Conservation (phyloP, 345 rosid genomes). For the Clarkia xantiana region DNA sequence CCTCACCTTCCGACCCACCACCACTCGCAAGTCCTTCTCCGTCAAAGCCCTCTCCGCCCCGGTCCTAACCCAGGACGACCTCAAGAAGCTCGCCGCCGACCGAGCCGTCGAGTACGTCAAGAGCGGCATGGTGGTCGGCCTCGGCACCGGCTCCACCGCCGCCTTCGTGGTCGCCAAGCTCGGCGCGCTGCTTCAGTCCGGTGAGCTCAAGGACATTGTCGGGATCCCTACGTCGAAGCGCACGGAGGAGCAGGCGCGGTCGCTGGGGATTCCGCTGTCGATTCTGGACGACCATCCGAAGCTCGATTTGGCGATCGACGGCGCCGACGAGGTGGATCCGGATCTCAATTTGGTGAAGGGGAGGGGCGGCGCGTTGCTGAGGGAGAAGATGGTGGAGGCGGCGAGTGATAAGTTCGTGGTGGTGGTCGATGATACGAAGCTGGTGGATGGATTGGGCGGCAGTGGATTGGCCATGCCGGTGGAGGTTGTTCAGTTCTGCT, state of each 20-base stretch:
- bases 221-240: slow-evolving; percentile 92
- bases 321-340: slow-evolving; percentile 97
- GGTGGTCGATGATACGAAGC: slow-evolving; percentile 79
- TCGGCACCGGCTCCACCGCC: slow-evolving; percentile 97
- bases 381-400: slow-evolving; percentile 97
- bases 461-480: slow-evolving; percentile 94
- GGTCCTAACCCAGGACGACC: slow-evolving; percentile 68
- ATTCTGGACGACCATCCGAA: slow-evolving; percentile 55
- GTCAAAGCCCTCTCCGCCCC: slow-evolving; percentile 58
- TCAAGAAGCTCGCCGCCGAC: slow-evolving; percentile 91
- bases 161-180: slow-evolving; percentile 87
- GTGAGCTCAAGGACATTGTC: slow-evolving; percentile 50
- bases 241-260: slow-evolving; percentile 83
- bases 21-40: slow-evolving; percentile 22
- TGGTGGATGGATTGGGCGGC: slow-evolving; percentile 84
- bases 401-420: slow-evolving; percentile 77
- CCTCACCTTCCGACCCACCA: slow-evolving; percentile 16
- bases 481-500: slow-evolving; percentile 90
- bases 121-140: slow-evolving; percentile 93
- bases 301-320: slow-evolving; percentile 93
- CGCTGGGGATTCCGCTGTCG: slow-evolving; percentile 68
- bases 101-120: slow-evolving; percentile 82
- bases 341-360: slow-evolving; percentile 86
- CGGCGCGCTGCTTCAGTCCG: slow-evolving; percentile 56
- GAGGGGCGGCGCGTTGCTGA: slow-evolving; percentile 81